These are phyloP conservation scores for Cicer pinnatifidum DNA, from an alignment of 306 rosid genomes.

Conservation along the genomic window DNA sequence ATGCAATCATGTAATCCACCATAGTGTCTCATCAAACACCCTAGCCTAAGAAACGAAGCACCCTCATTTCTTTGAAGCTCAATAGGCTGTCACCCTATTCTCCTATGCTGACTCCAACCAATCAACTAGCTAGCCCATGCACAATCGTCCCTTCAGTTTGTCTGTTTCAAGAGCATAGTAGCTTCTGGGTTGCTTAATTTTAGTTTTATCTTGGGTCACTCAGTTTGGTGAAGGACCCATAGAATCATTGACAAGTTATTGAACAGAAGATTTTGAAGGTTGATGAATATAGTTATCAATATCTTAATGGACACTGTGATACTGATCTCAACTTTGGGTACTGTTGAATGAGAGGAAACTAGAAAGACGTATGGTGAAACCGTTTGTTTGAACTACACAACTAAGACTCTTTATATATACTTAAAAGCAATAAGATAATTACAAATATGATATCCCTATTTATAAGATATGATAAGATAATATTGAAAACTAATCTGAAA, in stretches of 20 bases:
- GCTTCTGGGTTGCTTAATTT: neutral
- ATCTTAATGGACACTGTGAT: neutral
- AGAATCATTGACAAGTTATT: neutral
- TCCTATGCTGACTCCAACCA: neutral
- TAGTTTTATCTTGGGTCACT: neutral
- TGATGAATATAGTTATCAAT: neutral
- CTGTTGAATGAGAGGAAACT: too few relatives aligned
- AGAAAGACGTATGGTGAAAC: too few relatives aligned
- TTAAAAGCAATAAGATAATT: too few relatives aligned
- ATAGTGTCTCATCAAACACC: neutral
- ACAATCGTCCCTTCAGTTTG: neutral
- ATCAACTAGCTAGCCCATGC: neutral
- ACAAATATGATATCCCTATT: too few relatives aligned
- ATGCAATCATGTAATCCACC: conserved; percentile 7
- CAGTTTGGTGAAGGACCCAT: neutral
- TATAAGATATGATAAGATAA: too few relatives aligned
- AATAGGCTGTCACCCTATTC: neutral
- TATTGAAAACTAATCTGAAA: too few relatives aligned
- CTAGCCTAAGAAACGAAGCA: neutral
- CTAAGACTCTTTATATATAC: too few relatives aligned
- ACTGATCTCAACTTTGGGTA: neutral
- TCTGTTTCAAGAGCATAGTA: conserved; percentile 1
- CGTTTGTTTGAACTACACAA: too few relatives aligned
- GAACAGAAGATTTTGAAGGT: neutral
- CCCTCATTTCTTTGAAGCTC: conserved; percentile 1